Percentiles rank a stretch among this genome's conserved stretches.
Evolutionary conservation across 768 basidiomycete genomes (phyloP).

Genomic region (Russula ochroleuca): DNA sequence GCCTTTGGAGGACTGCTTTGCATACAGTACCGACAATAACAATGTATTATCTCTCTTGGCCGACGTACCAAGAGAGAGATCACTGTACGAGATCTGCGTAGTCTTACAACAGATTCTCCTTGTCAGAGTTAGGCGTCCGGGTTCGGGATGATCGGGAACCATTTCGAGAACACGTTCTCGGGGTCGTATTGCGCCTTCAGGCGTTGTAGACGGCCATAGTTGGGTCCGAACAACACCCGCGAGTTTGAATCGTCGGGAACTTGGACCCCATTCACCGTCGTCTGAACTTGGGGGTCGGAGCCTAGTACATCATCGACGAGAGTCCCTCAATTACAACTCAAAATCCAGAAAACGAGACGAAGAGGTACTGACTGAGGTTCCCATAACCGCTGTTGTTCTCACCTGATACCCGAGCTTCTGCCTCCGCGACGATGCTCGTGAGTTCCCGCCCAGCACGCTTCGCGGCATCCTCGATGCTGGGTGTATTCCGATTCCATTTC

Average conservation of each 20-base stretch:
- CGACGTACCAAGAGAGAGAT: too few relatives aligned
- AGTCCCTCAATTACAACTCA: background rate
- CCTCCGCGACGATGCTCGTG: background rate
- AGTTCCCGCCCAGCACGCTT: conserved; percentile 9
- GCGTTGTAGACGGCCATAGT: conserved; percentile 38
- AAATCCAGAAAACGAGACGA: too few relatives aligned
- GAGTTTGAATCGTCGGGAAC: conserved; percentile 22
- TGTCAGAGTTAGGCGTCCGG: background rate
- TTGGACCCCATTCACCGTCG: background rate
- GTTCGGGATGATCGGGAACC: conserved; percentile 34
- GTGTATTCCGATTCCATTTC: background rate
- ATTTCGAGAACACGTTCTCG: conserved; percentile 35
- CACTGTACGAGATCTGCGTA: background rate
- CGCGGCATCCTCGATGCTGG: background rate
- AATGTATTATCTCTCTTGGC: too few relatives aligned
- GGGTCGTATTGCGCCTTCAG: conserved; percentile 39
- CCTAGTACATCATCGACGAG: background rate
- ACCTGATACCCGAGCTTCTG: background rate
- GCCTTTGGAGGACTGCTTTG: too few relatives aligned
- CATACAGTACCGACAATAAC: too few relatives aligned
- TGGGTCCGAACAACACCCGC: conserved; percentile 36
- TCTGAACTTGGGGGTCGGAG: background rate
- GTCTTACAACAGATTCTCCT: background rate
- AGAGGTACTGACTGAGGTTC: conserved; percentile 22
- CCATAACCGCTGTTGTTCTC: conserved; percentile 22